Evolutionary conservation across 495 filamentous ascomycete species (phyloP).

Genomic region (Penicillium turbatum): DNA sequence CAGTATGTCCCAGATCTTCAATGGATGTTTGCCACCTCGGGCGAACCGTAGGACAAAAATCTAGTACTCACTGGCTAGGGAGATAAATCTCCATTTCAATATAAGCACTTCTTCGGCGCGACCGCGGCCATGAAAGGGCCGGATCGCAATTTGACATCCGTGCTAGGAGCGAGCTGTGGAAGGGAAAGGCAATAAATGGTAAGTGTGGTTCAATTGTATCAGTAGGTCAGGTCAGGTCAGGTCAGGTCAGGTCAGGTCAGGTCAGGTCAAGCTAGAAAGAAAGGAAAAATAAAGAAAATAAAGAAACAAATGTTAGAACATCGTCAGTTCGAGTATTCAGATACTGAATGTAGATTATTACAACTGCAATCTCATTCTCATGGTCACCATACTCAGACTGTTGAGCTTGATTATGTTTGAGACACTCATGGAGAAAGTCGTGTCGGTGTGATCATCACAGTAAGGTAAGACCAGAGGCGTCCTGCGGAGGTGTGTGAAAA

Average conservation of each 20-base stretch:
- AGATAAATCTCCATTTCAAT: conserved; percentile 36
- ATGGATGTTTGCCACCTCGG: conserved; percentile 47
- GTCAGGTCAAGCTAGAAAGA: not conserved
- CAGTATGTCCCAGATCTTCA: conserved; percentile 28
- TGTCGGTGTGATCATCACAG: conserved; percentile 34
- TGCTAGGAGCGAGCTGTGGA: conserved; percentile 50
- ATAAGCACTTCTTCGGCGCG: conserved; percentile 88
- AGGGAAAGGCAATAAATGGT: not conserved
- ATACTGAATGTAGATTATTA: too few relatives aligned
- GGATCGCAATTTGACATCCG: conserved; percentile 99
- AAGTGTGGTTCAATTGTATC: not conserved
- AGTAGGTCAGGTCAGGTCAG: not conserved
- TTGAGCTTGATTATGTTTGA: conserved; percentile 35
- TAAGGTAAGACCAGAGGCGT: conserved; percentile 12
- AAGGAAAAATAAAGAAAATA: not conserved
- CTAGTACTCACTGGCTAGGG: conserved; percentile 46
- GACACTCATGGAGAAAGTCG: conserved; percentile 27
- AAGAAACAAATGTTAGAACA: not conserved
- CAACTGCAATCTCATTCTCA: not conserved
- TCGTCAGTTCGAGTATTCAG: not conserved
- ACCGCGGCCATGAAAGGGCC: conserved; percentile 75
- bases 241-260: too few relatives aligned
- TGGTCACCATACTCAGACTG: conserved; percentile 31
- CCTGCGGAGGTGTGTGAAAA: not conserved
- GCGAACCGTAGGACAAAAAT: conserved; percentile 40